Conservation (phyloP, 768 basidiomycete genomes). For the Suillus discolor region DNA sequence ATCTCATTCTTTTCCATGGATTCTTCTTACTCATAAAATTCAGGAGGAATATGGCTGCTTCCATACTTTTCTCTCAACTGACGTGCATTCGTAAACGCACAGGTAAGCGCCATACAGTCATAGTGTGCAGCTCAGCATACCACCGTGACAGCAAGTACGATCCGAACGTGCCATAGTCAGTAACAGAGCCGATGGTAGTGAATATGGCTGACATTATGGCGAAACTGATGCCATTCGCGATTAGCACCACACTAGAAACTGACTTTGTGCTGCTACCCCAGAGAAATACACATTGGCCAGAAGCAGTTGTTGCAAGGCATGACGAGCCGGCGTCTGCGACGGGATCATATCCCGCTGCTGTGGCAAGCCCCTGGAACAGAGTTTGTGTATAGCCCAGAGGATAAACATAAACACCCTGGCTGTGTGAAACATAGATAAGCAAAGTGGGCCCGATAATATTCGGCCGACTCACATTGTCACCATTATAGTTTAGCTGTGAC, state of each 20-base stretch:
- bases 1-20: conserved; percentile 84
- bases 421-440: not conserved
- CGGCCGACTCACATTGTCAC: conserved; percentile 61
- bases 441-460: not conserved
- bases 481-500: conserved; percentile 50
- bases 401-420: conserved; percentile 73
- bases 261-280: conserved; percentile 76
- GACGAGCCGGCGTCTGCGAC: conserved; percentile 68
- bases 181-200: conserved; percentile 65
- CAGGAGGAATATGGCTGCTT: conserved; percentile 55
- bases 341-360: conserved; percentile 75
- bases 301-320: conserved; percentile 56
- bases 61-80: conserved; percentile 57
- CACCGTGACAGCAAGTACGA: conserved; percentile 73
- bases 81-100: conserved; percentile 53
- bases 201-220: conserved; percentile 82
- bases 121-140: conserved; percentile 85
- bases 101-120: conserved; percentile 70
- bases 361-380: conserved; percentile 71
- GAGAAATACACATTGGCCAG: conserved; percentile 76
- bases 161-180: conserved; percentile 53
- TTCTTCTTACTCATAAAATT: conserved; percentile 73
- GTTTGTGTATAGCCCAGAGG: conserved; percentile 72
- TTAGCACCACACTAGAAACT: conserved; percentile 74
- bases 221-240: conserved; percentile 77